phyloP scores from a whole-genome alignment of 495 filamentous ascomycete genomes.

The Trichocladium antarcticum region DNA sequence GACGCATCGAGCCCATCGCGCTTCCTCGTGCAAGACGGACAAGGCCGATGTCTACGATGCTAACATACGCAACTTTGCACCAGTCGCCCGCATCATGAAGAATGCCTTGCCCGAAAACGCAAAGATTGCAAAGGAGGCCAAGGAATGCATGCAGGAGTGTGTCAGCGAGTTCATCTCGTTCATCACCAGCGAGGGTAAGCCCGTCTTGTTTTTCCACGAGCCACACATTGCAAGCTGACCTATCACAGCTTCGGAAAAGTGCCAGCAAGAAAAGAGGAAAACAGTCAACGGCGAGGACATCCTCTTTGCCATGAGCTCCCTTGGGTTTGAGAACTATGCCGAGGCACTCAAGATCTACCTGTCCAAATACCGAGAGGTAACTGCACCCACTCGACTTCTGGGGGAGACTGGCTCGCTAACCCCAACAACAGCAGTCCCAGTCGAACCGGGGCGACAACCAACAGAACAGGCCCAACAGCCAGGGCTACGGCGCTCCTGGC shows the following conservation, averaged over 20 bases:
- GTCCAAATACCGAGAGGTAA: conserved; percentile 94
- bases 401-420: conserved; percentile 20
- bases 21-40: conserved; percentile 32
- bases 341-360: conserved; percentile 97
- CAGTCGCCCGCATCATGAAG: conserved; percentile 99
- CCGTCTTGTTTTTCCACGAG: conserved; percentile 17
- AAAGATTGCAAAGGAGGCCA: conserved; percentile 98
- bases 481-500: conserved; percentile 51
- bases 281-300: conserved; percentile 99
- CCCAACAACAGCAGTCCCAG: conserved; percentile 49
- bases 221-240: conserved; percentile 24
- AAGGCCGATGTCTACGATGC: conserved; percentile 53
- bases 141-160: conserved; percentile 99
- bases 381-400: conserved; percentile 26
- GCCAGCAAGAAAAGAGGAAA: conserved; percentile 97
- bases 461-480: conserved; percentile 58
- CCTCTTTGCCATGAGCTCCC: conserved; percentile 95
- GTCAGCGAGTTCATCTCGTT: conserved; percentile 99
- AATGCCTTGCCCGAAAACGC: conserved; percentile 92
- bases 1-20: conserved; percentile 34
- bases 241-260: conserved; percentile 86
- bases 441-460: conserved; percentile 61
- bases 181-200: conserved; percentile 91
- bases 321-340: conserved; percentile 97
- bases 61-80: conserved; percentile 80